Evolutionary conservation across 305 asterid genomes (phyloP).

Genomic region (Solanum chacoense): DNA sequence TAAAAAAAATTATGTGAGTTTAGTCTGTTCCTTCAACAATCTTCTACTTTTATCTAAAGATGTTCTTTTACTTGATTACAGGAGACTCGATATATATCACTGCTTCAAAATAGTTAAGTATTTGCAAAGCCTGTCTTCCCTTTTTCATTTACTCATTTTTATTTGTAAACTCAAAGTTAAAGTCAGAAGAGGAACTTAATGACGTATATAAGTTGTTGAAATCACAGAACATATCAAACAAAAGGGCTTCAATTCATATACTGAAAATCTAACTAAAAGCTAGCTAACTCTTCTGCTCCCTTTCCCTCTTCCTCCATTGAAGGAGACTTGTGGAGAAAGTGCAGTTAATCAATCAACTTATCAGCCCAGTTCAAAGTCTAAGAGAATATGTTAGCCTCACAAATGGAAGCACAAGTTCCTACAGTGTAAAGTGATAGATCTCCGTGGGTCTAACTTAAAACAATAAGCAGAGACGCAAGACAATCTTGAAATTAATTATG

Average conservation of each 20-base stretch:
- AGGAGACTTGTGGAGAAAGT: neutral
- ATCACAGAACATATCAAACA: neutral
- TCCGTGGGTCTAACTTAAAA: neutral
- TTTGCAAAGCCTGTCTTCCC: neutral
- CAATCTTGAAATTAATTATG: neutral
- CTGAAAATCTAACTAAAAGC: neutral
- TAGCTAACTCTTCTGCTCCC: neutral
- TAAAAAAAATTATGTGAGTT: neutral
- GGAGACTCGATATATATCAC: neutral
- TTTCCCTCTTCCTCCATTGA: neutral
- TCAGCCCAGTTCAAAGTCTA: neutral
- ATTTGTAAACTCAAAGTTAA: neutral
- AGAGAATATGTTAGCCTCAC: neutral
- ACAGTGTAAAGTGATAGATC: neutral
- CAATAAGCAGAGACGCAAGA: neutral
- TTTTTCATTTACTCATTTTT: neutral
- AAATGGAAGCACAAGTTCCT: neutral
- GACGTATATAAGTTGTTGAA: neutral
- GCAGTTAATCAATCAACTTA: neutral
- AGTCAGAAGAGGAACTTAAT: neutral
- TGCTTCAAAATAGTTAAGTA: neutral
- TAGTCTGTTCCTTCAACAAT: neutral
- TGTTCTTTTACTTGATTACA: neutral
- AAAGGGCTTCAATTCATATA: neutral
- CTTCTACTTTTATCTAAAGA: neutral